phyloP scores from a whole-genome alignment of 2,329 filamentous ascomycete genomes.

The Botrytis aclada region DNA sequence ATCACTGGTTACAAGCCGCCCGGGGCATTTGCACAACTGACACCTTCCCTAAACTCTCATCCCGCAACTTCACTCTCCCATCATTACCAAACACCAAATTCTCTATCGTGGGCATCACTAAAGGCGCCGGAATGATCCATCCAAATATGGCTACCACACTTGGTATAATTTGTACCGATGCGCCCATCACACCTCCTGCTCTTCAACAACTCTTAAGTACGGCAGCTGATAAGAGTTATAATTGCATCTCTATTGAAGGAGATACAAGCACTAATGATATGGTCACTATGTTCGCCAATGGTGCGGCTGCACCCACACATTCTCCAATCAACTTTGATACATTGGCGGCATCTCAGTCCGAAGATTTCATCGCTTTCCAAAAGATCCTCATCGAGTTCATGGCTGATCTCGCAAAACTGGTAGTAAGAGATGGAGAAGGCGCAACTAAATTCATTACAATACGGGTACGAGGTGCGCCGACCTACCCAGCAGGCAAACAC shows the following conservation, averaged over 20 bases:
- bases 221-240: neutral
- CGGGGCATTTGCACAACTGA: constrained; percentile 97
- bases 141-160: constrained; percentile 98
- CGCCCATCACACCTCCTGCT: constrained; percentile 62
- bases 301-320: neutral
- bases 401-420: neutral
- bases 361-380: neutral
- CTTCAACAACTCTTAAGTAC: constrained; percentile 1
- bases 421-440: neutral
- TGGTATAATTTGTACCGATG: constrained; percentile 88
- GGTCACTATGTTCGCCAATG: neutral
- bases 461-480: neutral
- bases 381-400: neutral
- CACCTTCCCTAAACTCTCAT: constrained; percentile 95
- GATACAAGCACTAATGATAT: constrained; percentile 1
- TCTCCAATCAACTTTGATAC: neutral
- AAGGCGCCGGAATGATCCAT: constrained; percentile 98
- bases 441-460: neutral
- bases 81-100: constrained; percentile 74
- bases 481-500: neutral
- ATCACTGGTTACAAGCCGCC: constrained; percentile 82
- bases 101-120: constrained; percentile 89
- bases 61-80: constrained; percentile 77
- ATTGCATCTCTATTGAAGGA: constrained; percentile 4
- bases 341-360: neutral